These are phyloP conservation scores for Ceratocystis diversiconidia DNA, from an alignment of 2,329 filamentous ascomycete genomes.

Conservation along the genomic window DNA sequence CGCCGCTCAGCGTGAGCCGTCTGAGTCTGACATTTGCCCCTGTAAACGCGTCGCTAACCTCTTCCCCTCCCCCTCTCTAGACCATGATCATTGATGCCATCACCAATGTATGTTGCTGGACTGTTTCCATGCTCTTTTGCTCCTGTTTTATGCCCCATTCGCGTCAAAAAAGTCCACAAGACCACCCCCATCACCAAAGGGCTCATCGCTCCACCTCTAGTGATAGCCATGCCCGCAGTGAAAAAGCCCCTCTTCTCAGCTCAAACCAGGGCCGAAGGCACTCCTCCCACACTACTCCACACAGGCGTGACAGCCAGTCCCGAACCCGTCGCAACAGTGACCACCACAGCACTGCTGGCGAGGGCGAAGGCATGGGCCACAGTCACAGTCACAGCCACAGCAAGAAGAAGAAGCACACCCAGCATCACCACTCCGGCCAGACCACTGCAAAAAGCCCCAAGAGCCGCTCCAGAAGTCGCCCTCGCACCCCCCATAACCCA, in stretches of 20 bases:
- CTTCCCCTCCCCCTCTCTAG: slow-evolving; percentile 25
- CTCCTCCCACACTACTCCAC: no score
- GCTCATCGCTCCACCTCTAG: not conserved
- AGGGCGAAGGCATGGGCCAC: not conserved
- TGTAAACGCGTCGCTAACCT: slow-evolving; percentile 25
- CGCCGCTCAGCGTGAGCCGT: slow-evolving; percentile 12
- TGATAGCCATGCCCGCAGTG: not conserved
- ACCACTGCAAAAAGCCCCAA: no score
- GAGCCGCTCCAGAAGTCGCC: not conserved
- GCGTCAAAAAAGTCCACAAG: not conserved
- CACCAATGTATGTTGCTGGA: slow-evolving; percentile 38
- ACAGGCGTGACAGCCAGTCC: no score
- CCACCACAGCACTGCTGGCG: not conserved
- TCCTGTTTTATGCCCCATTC: slow-evolving; percentile 28
- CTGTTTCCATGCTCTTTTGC: slow-evolving; percentile 18
- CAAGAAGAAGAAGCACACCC: not conserved
- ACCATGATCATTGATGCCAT: slow-evolving; percentile 52
- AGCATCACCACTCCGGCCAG: slow-evolving; percentile 19
- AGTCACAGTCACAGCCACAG: not conserved
- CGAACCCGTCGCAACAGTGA: no score
- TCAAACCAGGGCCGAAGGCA: no score
- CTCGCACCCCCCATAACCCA: not conserved
- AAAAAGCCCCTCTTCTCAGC: not conserved
- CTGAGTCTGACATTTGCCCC: not conserved
- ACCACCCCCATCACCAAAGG: not conserved